These are phyloP conservation scores for Corrigiola litoralis DNA, from an alignment of 179 eudicot genomes.

Conservation along the genomic window DNA sequence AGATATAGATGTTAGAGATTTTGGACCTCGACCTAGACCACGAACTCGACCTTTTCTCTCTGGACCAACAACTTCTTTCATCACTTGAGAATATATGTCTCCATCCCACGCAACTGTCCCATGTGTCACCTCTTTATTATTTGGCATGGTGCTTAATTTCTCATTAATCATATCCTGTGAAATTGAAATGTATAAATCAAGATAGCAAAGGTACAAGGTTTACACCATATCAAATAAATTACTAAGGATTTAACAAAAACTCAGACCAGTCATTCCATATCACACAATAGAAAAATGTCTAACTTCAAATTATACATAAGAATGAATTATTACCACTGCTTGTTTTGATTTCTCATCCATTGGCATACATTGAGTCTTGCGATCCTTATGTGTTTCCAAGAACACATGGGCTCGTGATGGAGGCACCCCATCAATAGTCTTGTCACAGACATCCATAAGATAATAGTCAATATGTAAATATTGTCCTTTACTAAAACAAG, in stretches of 20 bases:
- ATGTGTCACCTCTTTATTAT: not conserved
- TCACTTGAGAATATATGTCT: not conserved
- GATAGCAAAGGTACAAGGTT: too few relatives aligned
- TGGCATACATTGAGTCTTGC: not conserved
- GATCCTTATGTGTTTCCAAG: not conserved
- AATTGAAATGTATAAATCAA: too few relatives aligned
- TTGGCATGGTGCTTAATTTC: not conserved
- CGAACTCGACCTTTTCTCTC: not conserved
- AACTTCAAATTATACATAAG: too few relatives aligned
- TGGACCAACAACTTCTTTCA: not conserved
- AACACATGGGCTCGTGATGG: slow-evolving; percentile 5
- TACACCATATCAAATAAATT: too few relatives aligned
- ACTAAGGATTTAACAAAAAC: too few relatives aligned
- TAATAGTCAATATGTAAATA: too few relatives aligned
- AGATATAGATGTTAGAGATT: not conserved
- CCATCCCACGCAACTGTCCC: slow-evolving; percentile 4
- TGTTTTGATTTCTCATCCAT: slow-evolving; percentile 5
- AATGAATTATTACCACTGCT: slow-evolving; percentile 1
- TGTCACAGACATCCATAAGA: not conserved
- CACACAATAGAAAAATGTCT: too few relatives aligned
- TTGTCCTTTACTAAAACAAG: not conserved
- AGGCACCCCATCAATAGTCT: not conserved
- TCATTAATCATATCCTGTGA: slow-evolving; percentile 7
- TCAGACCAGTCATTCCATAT: too few relatives aligned
- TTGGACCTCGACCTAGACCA: not conserved